Evolutionary conservation across 1,284 basidiomycete species (phyloP).

Genomic region (Vanrija pseudolonga): DNA sequence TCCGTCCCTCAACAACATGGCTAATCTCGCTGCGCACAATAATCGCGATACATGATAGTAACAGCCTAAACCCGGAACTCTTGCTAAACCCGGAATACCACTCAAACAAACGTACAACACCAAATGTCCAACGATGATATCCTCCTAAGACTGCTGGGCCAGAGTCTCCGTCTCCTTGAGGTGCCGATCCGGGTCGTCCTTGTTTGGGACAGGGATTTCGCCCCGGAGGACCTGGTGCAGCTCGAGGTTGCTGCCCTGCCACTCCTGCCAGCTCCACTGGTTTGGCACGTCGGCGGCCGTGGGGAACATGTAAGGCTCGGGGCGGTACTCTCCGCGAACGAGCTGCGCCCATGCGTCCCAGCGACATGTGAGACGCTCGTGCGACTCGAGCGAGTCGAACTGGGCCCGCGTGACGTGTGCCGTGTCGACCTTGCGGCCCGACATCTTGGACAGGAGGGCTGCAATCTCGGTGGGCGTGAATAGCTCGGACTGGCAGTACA

Average conservation of each 20-base stretch:
- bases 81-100: too few relatives aligned
- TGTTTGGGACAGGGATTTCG: too few relatives aligned
- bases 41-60: too few relatives aligned
- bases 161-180: too few relatives aligned
- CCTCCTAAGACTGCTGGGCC: too few relatives aligned
- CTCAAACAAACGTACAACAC: too few relatives aligned
- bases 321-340: slow-evolving; percentile 11
- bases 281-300: slow-evolving; percentile 16
- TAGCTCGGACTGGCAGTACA: slow-evolving; percentile 25
- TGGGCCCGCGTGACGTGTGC: slow-evolving; percentile 22
- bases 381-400: slow-evolving; percentile 24
- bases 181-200: too few relatives aligned
- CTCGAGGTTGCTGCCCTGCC: slow-evolving; percentile 15
- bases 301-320: slow-evolving; percentile 6
- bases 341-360: slow-evolving; percentile 21
- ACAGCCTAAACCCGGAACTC: too few relatives aligned
- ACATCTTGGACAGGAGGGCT: slow-evolving; percentile 16
- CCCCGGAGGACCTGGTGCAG: slow-evolving; percentile 2
- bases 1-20: too few relatives aligned
- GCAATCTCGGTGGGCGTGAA: slow-evolving; percentile 27
- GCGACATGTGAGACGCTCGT: slow-evolving; percentile 12
- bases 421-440: slow-evolving; percentile 27
- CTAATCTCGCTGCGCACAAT: too few relatives aligned
- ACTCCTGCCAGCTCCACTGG: slow-evolving; percentile 22
- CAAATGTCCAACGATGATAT: too few relatives aligned